Conservation (phyloP, 2,329 filamentous ascomycete species). For the Monilinia polystroma region DNA sequence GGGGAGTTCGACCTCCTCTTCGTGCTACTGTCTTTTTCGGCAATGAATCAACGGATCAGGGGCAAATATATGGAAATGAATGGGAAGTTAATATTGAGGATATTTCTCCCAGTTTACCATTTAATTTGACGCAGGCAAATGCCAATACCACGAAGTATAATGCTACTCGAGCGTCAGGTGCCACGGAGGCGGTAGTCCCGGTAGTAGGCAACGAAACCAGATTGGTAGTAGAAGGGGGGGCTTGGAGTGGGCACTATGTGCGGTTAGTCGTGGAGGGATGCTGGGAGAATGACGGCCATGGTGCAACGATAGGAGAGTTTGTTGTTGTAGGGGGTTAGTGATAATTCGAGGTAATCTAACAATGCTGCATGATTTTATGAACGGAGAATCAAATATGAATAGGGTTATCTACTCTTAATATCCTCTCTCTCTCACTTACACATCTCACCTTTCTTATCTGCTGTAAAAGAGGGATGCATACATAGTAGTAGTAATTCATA, state of each 20-base stretch:
- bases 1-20: constrained; percentile 55
- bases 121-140: constrained; percentile 24
- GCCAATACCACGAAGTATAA: constrained; percentile 31
- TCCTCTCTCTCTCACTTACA: no score
- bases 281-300: constrained; percentile 43
- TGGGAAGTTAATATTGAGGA: constrained; percentile 29
- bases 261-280: constrained; percentile 50
- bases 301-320: constrained; percentile 55
- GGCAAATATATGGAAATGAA: constrained; percentile 25
- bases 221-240: constrained; percentile 31
- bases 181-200: constrained; percentile 31
- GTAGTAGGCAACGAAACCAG: constrained; percentile 38
- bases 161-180: constrained; percentile 18
- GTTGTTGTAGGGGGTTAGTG: constrained; percentile 32
- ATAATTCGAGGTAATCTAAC: no score
- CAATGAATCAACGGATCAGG: constrained; percentile 39
- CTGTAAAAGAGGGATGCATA: no score
- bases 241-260: constrained; percentile 39
- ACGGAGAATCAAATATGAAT: no score
- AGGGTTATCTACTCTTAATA: no score
- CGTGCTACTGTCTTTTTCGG: constrained; percentile 55
- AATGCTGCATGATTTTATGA: no score
- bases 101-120: constrained; percentile 35
- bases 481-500: no score
- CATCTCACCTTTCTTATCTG: no score